These are phyloP conservation scores for Didymella exigua DNA, from an alignment of 2,329 filamentous ascomycete species.

Conservation along the genomic window DNA sequence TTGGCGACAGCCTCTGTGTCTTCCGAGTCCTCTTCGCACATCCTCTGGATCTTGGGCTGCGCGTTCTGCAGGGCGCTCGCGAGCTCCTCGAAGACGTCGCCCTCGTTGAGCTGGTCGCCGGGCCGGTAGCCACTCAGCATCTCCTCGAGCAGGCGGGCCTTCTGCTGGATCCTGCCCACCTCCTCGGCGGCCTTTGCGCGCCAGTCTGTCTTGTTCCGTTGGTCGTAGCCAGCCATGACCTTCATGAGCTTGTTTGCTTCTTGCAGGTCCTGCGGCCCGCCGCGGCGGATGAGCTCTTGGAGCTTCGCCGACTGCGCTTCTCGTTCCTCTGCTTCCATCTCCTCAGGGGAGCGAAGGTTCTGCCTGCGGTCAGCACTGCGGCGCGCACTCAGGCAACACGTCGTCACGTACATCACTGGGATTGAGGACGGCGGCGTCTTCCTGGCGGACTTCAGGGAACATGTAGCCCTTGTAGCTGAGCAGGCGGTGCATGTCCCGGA, in stretches of 20 bases:
- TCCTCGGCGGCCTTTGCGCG: constrained; percentile 97
- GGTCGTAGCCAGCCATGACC: constrained; percentile 97
- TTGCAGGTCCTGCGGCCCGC: constrained; percentile 89
- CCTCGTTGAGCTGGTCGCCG: constrained; percentile 77
- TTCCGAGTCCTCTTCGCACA: constrained; percentile 98
- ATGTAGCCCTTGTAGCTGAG: constrained; percentile 96
- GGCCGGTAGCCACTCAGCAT: constrained; percentile 83
- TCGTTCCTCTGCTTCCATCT: constrained; percentile 97
- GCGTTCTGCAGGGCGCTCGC: constrained; percentile 87
- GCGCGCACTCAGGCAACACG: background rate
- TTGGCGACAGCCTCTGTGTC: constrained; percentile 95
- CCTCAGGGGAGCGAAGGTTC: constrained; percentile 94
- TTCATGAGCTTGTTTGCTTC: constrained; percentile 99
- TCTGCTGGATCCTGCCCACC: constrained; percentile 92
- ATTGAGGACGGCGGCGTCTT: constrained; percentile 95
- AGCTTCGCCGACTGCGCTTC: constrained; percentile 97
- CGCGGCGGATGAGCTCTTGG: constrained; percentile 92
- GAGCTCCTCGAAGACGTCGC: constrained; percentile 79
- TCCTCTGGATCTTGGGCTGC: constrained; percentile 98
- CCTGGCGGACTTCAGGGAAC: constrained; percentile 88
- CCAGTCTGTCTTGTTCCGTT: constrained; percentile 94
- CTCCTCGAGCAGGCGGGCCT: constrained; percentile 89
- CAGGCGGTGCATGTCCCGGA: constrained; percentile 95
- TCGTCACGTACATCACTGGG: constrained; percentile 81
- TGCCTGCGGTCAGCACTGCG: constrained; percentile 48